Evolutionary conservation across 2,329 filamentous ascomycete genomes (phyloP).

Genomic region (Chrysosporium queenslandicum): DNA sequence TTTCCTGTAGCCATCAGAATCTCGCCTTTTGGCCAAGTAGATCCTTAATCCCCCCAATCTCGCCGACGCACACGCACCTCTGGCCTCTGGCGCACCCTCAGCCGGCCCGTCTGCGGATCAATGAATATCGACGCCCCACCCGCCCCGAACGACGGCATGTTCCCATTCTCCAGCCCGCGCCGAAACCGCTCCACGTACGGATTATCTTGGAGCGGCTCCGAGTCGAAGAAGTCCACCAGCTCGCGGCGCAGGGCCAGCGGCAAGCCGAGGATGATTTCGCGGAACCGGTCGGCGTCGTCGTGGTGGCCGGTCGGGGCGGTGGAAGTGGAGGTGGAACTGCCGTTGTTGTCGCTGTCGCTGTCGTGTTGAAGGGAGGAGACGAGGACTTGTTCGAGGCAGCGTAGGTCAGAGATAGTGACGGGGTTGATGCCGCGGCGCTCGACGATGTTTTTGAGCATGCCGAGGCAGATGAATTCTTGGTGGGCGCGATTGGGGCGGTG

Average conservation of each 20-base stretch:
- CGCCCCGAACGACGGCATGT: not conserved
- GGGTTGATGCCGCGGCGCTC: not conserved
- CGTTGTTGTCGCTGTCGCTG: too few species aligned
- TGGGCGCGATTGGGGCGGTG: not conserved
- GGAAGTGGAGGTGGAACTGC: too few species aligned
- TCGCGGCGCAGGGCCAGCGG: not conserved
- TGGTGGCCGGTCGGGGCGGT: not conserved
- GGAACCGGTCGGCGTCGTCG: not conserved
- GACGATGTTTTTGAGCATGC: conserved; percentile 10
- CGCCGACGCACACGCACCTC: not conserved
- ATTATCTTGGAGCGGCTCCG: conserved; percentile 1
- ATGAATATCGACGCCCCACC: conserved; percentile 2
- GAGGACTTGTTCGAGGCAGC: conserved; percentile 4
- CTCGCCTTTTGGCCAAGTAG: too few species aligned
- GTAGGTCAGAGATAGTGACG: conserved; percentile 1
- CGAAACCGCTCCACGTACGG: conserved; percentile 5
- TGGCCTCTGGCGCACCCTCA: not conserved
- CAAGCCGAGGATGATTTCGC: not conserved
- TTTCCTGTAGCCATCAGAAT: too few species aligned
- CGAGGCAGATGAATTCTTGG: conserved; percentile 8
- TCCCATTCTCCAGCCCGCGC: conserved; percentile 1
- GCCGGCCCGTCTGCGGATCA: conserved; percentile 1
- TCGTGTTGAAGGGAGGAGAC: conserved; percentile 1
- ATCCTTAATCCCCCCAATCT: too few species aligned
- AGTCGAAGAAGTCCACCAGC: conserved; percentile 3